A percentile compares a stretch with the other conserved stretches of the same genome.
phyloP scores from a whole-genome alignment of 805 yeast species.

The Wickerhamomyces alni region DNA sequence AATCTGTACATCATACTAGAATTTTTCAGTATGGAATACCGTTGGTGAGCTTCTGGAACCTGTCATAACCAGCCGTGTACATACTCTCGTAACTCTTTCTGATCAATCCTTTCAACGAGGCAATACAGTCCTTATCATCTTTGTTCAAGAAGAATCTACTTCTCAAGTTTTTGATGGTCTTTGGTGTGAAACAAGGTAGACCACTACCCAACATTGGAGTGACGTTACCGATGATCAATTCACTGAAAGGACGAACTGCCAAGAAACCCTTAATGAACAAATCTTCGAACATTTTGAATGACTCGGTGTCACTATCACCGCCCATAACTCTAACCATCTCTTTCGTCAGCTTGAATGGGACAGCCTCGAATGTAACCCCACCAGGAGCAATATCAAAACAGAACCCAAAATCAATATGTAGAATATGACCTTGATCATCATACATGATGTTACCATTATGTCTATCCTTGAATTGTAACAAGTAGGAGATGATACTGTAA shows the following conservation, averaged over 20 bases:
- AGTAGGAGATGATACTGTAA: conserved; percentile 83
- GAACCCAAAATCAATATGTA: conserved; percentile 97
- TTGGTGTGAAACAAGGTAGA: conserved; percentile 87
- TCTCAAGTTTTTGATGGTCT: conserved; percentile 73
- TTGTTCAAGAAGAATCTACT: conserved; percentile 76
- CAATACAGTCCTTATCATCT: conserved; percentile 80
- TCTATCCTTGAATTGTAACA: conserved; percentile 92
- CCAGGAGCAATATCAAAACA: conserved; percentile 99
- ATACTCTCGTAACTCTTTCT: conserved; percentile 78
- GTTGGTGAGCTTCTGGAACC: conserved; percentile 91
- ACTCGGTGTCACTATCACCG: conserved; percentile 78
- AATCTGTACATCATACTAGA: too few relatives aligned
- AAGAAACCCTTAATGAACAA: conserved; percentile 88
- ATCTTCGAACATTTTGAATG: conserved; percentile 91
- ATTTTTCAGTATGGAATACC: conserved; percentile 82
- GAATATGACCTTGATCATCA: conserved; percentile 88
- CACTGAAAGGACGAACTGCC: conserved; percentile 83
- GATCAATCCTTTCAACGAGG: conserved; percentile 68
- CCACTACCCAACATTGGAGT: conserved; percentile 93
- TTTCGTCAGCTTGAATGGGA: conserved; percentile 92
- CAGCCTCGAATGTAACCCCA: conserved; percentile 96
- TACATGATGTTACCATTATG: conserved; percentile 98
- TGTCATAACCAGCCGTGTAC: conserved; percentile 93
- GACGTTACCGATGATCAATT: conserved; percentile 77
- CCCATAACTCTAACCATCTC: conserved; percentile 98